These are phyloP conservation scores for Coniochaeta sp. DNA, from an alignment of 2,329 filamentous ascomycete genomes.

Conservation along the genomic window DNA sequence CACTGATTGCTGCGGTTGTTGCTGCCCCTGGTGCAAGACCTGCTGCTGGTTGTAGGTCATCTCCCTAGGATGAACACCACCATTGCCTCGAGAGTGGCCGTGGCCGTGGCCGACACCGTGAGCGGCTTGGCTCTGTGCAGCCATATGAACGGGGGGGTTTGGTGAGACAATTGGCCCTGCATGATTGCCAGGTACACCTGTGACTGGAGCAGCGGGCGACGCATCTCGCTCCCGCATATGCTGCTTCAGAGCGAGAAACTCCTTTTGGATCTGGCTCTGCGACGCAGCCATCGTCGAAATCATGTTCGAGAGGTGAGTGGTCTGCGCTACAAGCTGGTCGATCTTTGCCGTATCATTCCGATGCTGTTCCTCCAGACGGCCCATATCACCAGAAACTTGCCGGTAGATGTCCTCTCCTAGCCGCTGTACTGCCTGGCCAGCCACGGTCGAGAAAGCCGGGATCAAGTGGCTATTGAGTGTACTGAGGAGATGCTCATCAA, in stretches of 20 bases:
- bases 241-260: constrained; percentile 39
- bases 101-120: constrained; percentile 6
- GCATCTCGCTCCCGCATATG: constrained; percentile 16
- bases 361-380: constrained; percentile 41
- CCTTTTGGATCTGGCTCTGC: constrained; percentile 62
- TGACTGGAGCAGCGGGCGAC: constrained; percentile 4
- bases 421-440: constrained; percentile 59
- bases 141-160: background rate
- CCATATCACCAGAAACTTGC: constrained; percentile 43
- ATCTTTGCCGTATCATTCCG: constrained; percentile 56
- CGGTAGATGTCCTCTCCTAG: constrained; percentile 62
- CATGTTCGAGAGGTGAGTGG: constrained; percentile 59
- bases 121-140: background rate
- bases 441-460: constrained; percentile 57
- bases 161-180: background rate
- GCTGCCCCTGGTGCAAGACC: constrained; percentile 1
- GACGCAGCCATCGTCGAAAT: constrained; percentile 61
- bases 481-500: constrained; percentile 62
- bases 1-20: constrained; percentile 12
- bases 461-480: constrained; percentile 48
- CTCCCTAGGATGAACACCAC: constrained; percentile 12
- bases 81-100: constrained; percentile 11
- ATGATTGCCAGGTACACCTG: background rate
- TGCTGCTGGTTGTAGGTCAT: constrained; percentile 14
- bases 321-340: constrained; percentile 60